Percentiles rank a stretch among this genome's conserved stretches.
These are phyloP conservation scores for Prunus padus DNA, from an alignment of 306 rosid species.

Conservation along the genomic window DNA sequence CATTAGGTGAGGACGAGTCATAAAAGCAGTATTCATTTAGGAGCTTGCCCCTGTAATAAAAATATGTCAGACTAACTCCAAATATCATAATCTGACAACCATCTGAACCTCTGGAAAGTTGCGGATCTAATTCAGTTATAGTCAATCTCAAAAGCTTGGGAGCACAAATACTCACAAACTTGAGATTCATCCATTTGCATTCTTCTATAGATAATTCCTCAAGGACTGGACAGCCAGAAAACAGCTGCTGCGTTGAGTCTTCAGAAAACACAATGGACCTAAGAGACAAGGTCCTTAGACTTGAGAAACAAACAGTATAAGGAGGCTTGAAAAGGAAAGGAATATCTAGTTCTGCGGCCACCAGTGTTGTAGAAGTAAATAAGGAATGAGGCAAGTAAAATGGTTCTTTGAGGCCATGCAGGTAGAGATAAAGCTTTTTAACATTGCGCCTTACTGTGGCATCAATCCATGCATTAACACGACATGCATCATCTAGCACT, in stretches of 20 bases:
- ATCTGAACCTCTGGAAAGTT: not conserved
- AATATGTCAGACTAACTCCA: not conserved
- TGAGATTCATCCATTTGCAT: constrained; percentile 2
- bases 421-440: not conserved
- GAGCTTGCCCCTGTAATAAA: not conserved
- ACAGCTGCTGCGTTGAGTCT: not conserved
- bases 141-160: not conserved
- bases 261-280: constrained; percentile 10
- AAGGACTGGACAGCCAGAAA: constrained; percentile 2
- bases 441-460: not conserved
- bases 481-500: not conserved
- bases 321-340: not conserved
- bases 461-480: not conserved
- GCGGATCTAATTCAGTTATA: not conserved
- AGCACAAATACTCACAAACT: not conserved
- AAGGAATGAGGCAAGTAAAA: not conserved
- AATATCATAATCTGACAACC: constrained; percentile 5
- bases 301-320: not conserved
- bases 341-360: not conserved
- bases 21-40: not conserved
- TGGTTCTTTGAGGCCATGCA: not conserved
- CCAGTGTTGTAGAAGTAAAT: not conserved
- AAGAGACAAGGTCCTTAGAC: not conserved
- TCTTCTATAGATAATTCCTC: not conserved
- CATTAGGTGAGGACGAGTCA: not conserved